Evolutionary conservation across 1,284 basidiomycete species (phyloP).

Genomic region (Marasmius tenuissimus): DNA sequence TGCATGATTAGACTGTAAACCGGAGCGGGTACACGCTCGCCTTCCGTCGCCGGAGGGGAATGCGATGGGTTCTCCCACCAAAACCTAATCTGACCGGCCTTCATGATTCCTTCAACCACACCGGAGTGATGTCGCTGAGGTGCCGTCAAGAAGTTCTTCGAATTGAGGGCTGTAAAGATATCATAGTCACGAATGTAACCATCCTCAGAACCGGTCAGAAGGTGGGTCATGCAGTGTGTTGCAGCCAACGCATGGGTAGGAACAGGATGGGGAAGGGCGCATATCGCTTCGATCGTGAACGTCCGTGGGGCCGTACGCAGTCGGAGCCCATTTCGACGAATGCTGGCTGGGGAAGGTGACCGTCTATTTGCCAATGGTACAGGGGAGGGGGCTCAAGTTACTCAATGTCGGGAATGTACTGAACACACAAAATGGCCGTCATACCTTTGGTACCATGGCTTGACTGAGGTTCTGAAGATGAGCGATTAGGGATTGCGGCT

Average conservation of each 20-base stretch:
- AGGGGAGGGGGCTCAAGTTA: constrained; percentile 19
- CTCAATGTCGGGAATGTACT: constrained; percentile 5
- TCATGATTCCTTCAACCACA: constrained; percentile 90
- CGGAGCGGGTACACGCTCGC: constrained; percentile 59
- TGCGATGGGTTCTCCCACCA: constrained; percentile 85
- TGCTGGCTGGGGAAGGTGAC: constrained; percentile 62
- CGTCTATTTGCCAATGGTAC: constrained; percentile 41
- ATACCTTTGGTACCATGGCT: constrained; percentile 26
- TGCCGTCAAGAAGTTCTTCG: constrained; percentile 84
- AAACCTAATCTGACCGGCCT: constrained; percentile 81
- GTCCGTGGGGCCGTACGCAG: constrained; percentile 47
- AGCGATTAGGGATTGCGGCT: background rate
- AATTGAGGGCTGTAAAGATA: constrained; percentile 86
- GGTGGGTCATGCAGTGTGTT: constrained; percentile 85
- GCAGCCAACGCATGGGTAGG: constrained; percentile 86
- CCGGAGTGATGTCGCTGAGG: constrained; percentile 88
- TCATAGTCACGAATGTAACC: constrained; percentile 95
- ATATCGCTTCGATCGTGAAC: constrained; percentile 90
- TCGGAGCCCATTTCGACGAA: constrained; percentile 44
- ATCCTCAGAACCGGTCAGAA: constrained; percentile 91
- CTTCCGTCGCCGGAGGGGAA: constrained; percentile 34
- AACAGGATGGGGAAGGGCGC: constrained; percentile 86
- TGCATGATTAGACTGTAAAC: constrained; percentile 90
- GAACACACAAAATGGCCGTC: background rate
- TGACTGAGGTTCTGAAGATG: constrained; percentile 5